Evolutionary conservation across 2,329 filamentous ascomycete genomes (phyloP).

Genomic region (Aspergillus terreus): DNA sequence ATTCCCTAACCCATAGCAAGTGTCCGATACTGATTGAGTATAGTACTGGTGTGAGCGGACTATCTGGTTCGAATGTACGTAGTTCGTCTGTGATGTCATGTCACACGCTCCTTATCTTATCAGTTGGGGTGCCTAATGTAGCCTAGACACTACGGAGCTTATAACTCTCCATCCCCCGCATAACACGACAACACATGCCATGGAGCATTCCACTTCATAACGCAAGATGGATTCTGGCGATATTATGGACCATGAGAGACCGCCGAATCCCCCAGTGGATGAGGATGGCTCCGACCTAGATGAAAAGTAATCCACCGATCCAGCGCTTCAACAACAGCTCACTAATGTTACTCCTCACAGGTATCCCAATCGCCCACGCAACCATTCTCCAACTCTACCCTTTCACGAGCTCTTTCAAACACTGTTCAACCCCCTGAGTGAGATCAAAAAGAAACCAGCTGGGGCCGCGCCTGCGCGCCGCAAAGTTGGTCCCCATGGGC

Average conservation of each 20-base stretch:
- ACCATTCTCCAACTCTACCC: slow-evolving; percentile 71
- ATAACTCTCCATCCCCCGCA: too few species aligned
- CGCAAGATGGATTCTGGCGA: slow-evolving; percentile 29
- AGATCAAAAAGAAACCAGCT: slow-evolving; percentile 70
- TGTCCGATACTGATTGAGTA: too few species aligned
- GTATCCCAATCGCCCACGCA: slow-evolving; percentile 78
- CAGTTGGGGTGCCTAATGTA: slow-evolving; percentile 13
- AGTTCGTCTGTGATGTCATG: slow-evolving; percentile 13
- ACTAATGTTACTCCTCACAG: slow-evolving; percentile 39
- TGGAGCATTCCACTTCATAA: background rate
- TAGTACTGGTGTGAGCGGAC: too few species aligned
- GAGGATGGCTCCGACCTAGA: slow-evolving; percentile 25
- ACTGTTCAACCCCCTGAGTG: slow-evolving; percentile 76
- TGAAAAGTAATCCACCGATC: slow-evolving; percentile 23
- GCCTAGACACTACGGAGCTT: slow-evolving; percentile 16
- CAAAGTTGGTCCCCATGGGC: slow-evolving; percentile 59
- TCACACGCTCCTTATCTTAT: slow-evolving; percentile 27
- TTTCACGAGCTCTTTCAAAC: slow-evolving; percentile 75
- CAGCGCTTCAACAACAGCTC: background rate
- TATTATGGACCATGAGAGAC: slow-evolving; percentile 14
- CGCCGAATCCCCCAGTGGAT: slow-evolving; percentile 4
- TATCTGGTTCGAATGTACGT: too few species aligned
- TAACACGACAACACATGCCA: background rate
- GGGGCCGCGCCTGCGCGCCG: slow-evolving; percentile 52
- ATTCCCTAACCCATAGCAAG: too few species aligned